Evolutionary conservation across 2,329 filamentous ascomycete genomes (phyloP).

Genomic region (Gaeumannomyces sp.): DNA sequence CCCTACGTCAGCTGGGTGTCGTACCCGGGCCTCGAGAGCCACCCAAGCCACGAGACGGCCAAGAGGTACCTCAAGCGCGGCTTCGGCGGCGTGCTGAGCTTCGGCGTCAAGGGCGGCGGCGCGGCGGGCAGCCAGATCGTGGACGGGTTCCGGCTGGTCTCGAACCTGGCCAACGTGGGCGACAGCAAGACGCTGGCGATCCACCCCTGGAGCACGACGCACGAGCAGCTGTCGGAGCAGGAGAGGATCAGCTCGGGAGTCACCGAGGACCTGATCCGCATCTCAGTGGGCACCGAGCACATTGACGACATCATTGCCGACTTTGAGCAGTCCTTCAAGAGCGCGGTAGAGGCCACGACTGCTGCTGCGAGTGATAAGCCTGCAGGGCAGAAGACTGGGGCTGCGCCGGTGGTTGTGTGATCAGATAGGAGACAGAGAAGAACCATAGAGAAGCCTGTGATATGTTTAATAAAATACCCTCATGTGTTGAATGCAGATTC

Average conservation of each 20-base stretch:
- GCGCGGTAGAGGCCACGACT: conserved; percentile 41
- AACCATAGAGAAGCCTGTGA: not conserved
- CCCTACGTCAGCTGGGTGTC: conserved; percentile 87
- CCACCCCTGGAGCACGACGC: conserved; percentile 91
- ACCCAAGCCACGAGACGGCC: conserved; percentile 71
- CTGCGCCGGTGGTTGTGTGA: conserved; percentile 10
- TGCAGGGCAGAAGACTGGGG: conserved; percentile 3
- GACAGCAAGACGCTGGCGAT: conserved; percentile 94
- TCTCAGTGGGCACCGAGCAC: conserved; percentile 92
- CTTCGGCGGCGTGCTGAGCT: conserved; percentile 85
- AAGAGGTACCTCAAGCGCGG: conserved; percentile 83
- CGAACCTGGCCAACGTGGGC: conserved; percentile 92
- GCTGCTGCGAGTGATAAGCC: conserved; percentile 19
- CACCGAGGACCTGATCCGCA: conserved; percentile 85
- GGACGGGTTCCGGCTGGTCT: conserved; percentile 90
- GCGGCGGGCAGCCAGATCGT: conserved; percentile 82
- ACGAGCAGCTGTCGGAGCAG: conserved; percentile 81
- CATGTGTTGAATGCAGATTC: not conserved
- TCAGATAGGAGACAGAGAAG: not conserved
- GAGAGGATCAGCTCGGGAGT: conserved; percentile 78
- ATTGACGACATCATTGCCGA: conserved; percentile 97
- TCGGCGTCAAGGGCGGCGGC: conserved; percentile 86
- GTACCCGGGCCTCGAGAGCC: conserved; percentile 81
- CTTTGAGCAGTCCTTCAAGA: conserved; percentile 83
- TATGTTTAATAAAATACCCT: not conserved